Conservation (phyloP, 2,329 filamentous ascomycete species). For the Parascedosporium putredinis region DNA sequence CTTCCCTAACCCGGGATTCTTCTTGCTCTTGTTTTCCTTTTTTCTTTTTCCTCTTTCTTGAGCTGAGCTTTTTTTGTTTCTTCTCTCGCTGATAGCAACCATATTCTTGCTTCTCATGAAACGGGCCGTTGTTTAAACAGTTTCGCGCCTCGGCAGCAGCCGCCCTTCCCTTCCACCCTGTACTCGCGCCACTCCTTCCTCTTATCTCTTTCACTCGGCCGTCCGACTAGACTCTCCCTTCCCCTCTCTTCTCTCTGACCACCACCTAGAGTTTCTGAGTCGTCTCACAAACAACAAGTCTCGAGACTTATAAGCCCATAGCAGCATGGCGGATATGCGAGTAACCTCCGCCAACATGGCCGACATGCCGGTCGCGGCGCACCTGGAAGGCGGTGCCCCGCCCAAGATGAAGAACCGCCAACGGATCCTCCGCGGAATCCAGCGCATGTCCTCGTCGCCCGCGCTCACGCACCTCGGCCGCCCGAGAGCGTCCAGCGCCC, state of each 20-base stretch:
- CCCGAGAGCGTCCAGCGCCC: conserved; percentile 56
- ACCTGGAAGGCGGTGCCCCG: neutral
- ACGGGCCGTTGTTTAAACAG: conserved; percentile 1
- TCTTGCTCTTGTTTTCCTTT: neutral
- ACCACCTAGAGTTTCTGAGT: no score
- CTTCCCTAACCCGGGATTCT: neutral
- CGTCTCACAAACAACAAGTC: no score
- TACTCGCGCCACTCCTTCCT: neutral
- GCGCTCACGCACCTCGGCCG: conserved; percentile 56
- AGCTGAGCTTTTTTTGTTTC: neutral
- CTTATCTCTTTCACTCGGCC: neutral
- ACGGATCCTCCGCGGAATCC: conserved; percentile 61
- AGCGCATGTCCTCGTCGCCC: conserved; percentile 73
- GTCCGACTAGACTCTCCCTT: no score
- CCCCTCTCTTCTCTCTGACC: no score
- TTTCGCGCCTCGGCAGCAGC: neutral
- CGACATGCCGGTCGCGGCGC: neutral
- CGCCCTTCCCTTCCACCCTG: neutral
- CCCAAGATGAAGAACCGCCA: conserved; percentile 31
- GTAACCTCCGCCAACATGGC: neutral
- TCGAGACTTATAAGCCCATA: neutral
- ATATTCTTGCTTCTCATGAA: conserved; percentile 3
- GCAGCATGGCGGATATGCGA: neutral
- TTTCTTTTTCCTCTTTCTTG: no score
- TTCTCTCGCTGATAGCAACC: neutral